Conservation (phyloP, 176 grass and related monocot species). For the Aegilops speltoides region DNA sequence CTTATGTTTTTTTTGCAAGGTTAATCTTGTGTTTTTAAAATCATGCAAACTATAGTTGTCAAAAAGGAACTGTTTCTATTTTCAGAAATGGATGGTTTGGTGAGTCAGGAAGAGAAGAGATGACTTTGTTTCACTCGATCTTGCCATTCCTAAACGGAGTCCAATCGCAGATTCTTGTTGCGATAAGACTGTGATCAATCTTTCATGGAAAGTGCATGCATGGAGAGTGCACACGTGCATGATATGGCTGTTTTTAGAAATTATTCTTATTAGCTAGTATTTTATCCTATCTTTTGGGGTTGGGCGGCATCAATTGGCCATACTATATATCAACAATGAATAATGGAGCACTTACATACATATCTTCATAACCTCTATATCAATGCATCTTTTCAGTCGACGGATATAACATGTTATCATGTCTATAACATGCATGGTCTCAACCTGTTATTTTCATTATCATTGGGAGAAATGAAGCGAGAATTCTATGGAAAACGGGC, state of each 20-base stretch:
- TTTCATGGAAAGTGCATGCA: neutral
- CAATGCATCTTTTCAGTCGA: too few species aligned
- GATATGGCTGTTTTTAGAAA: neutral
- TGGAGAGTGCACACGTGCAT: neutral
- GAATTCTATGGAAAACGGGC: neutral
- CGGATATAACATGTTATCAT: neutral
- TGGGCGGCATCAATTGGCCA: neutral
- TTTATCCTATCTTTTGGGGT: neutral
- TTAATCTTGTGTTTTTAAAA: neutral
- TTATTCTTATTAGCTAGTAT: neutral
- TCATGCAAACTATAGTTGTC: neutral
- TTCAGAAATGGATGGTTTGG: neutral
- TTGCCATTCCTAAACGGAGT: too few species aligned
- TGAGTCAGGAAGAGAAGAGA: neutral
- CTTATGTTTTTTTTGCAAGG: too few species aligned
- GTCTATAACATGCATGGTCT: neutral
- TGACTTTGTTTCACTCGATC: neutral
- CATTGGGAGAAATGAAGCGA: neutral
- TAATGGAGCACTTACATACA: neutral
- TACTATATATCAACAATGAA: neutral
- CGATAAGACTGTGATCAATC: neutral
- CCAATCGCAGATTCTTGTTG: neutral
- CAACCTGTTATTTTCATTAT: too few species aligned
- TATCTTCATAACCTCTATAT: too few species aligned
- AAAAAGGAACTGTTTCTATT: neutral